Conservation (phyloP, 2,329 filamentous ascomycete species). For the Alternaria gansuensis region DNA sequence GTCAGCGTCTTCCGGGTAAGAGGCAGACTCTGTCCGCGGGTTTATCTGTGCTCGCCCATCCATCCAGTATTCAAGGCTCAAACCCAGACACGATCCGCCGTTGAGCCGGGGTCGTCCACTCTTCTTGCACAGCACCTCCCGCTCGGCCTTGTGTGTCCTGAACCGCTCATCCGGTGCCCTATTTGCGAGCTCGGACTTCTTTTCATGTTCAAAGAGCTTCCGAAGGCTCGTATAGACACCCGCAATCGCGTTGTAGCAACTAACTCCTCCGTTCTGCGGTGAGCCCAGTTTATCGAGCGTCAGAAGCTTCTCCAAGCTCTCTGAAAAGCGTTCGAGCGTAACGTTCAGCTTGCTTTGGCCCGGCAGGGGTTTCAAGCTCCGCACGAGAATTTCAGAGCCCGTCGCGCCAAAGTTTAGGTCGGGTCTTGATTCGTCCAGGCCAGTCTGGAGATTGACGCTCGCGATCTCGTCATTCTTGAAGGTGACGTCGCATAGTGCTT, state of each 20-base stretch:
- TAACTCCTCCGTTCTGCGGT: constrained; percentile 65
- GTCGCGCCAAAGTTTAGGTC: constrained; percentile 54
- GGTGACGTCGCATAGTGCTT: constrained; percentile 42
- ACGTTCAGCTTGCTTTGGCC: constrained; percentile 73
- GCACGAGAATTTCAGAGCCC: constrained; percentile 71
- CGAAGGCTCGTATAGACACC: constrained; percentile 76
- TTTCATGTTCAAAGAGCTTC: constrained; percentile 75
- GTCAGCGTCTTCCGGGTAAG: constrained; percentile 47
- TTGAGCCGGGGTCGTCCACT: constrained; percentile 79
- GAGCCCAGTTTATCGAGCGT: constrained; percentile 76
- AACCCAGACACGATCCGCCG: constrained; percentile 69
- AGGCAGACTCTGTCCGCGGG: constrained; percentile 33
- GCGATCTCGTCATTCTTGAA: constrained; percentile 56
- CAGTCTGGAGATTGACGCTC: constrained; percentile 70
- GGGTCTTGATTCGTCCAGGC: constrained; percentile 68
- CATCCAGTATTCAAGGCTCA: constrained; percentile 82
- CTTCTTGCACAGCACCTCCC: constrained; percentile 72
- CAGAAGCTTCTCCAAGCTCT: constrained; percentile 75
- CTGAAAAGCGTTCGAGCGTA: constrained; percentile 73
- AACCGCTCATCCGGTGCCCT: constrained; percentile 51
- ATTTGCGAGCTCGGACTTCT: constrained; percentile 55
- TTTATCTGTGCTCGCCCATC: constrained; percentile 61
- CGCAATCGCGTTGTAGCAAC: constrained; percentile 79
- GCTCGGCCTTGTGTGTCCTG: constrained; percentile 60
- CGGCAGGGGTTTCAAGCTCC: constrained; percentile 68